A percentile compares a stretch with the other conserved stretches of the same genome.
Conservation (phyloP, 1,139 yeast genomes). For the Taphrina deformans region DNA sequence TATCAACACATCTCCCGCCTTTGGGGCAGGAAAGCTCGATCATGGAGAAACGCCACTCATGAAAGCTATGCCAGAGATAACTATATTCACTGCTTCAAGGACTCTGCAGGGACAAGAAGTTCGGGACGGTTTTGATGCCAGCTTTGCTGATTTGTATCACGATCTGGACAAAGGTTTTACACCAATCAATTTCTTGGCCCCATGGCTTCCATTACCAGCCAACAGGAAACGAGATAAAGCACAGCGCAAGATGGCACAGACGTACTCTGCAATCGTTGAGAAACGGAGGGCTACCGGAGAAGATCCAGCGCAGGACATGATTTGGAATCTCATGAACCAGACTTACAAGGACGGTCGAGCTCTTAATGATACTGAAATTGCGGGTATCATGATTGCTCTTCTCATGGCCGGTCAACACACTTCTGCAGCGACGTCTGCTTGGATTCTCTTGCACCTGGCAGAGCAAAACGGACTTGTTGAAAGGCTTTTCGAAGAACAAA, state of each 20-base stretch:
- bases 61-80: slow-evolving; percentile 89
- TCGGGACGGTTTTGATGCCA: slow-evolving; percentile 76
- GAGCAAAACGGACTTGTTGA: slow-evolving; percentile 82
- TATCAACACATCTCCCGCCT: slow-evolving; percentile 55
- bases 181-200: slow-evolving; percentile 93
- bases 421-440: slow-evolving; percentile 91
- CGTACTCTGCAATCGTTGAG: slow-evolving; percentile 75
- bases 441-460: slow-evolving; percentile 89
- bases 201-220: slow-evolving; percentile 84
- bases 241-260: slow-evolving; percentile 71
- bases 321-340: slow-evolving; percentile 79
- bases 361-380: slow-evolving; percentile 94
- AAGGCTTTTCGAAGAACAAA: slow-evolving; percentile 71
- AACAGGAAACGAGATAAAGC: slow-evolving; percentile 85
- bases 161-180: slow-evolving; percentile 97
- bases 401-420: slow-evolving; percentile 99
- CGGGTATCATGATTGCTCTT: slow-evolving; percentile 89
- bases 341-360: slow-evolving; percentile 88
- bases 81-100: slow-evolving; percentile 93
- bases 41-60: slow-evolving; percentile 67
- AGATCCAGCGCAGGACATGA: slow-evolving; percentile 79
- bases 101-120: slow-evolving; percentile 87
- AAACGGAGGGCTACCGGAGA: slow-evolving; percentile 68
- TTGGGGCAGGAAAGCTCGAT: slow-evolving; percentile 46
- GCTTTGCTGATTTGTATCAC: slow-evolving; percentile 80